phyloP scores from a whole-genome alignment of 169 alveolate species.

The Plasmodium vivax region DNA sequence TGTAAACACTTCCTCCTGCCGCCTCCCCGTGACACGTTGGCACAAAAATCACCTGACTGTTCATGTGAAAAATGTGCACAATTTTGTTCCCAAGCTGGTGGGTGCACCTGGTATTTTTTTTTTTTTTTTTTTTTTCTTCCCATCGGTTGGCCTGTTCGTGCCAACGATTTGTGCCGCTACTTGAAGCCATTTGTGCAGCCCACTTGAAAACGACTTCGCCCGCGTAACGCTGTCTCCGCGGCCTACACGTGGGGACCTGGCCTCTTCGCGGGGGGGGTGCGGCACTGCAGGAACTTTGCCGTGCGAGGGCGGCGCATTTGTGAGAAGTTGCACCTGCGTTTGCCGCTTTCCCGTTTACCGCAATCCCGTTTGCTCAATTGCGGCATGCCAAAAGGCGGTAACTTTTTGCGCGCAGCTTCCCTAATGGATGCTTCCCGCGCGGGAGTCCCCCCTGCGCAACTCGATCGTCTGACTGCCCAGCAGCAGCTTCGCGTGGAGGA shows the following conservation, averaged over 20 bases:
- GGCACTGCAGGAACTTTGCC: neutral
- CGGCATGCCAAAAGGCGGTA: neutral
- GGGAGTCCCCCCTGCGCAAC: neutral
- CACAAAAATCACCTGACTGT: neutral
- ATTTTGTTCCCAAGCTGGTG: neutral
- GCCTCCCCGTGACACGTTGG: neutral
- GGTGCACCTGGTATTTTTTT: neutral
- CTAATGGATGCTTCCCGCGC: neutral
- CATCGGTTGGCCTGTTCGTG: neutral
- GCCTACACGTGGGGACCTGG: neutral
- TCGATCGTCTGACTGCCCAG: constrained; percentile 18
- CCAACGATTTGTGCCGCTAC: neutral
- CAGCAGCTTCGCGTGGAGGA: constrained; percentile 39
- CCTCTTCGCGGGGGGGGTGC: neutral
- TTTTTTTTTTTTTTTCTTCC: neutral
- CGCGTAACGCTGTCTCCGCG: neutral
- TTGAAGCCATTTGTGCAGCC: neutral
- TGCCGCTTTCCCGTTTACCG: neutral
- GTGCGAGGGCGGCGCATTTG: neutral
- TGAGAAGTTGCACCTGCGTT: neutral
- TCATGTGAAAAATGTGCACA: neutral
- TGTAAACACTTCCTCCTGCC: neutral
- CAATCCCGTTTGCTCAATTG: neutral
- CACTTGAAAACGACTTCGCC: neutral
- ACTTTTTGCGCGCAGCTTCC: neutral